Evolutionary conservation across 2,329 filamentous ascomycete species (phyloP), one percentile per base, ranked within the genome.

Genomic region (Rutstroemia sydowiana): DNA sequence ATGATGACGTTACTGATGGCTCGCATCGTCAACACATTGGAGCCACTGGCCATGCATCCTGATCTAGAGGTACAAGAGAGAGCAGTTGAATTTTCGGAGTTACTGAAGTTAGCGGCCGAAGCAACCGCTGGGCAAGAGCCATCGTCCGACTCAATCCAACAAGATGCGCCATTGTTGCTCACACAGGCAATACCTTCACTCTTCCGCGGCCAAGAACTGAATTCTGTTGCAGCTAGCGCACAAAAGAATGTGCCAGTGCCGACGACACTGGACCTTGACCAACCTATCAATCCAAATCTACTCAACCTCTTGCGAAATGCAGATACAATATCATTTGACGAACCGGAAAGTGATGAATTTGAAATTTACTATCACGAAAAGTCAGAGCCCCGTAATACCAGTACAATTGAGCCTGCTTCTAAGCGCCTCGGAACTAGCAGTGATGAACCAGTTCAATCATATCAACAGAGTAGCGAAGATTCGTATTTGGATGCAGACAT

Each of bases 41-140:
- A 97, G 62, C 80, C 84, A 1, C 70, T 97, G 14, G 82, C 84
- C 0, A 75, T 84, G 37, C 89, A 97, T 66, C 91, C 92, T 0
- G 88, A 84, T 61, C 75, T 98, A 1, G 93, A 98, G 66, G 90
- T 98, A 3, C 93, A 98, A 69, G 93, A 97, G 68, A 82, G 93
- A 52, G 86, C 91, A 3, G 91, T 96, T 1, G 91, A 96, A 65
- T 95, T 95, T 61, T 78, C 90, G 0, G 93, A 98, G 66, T 75
- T 97, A 11, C 80, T 97, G 63, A 89, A 89, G 53, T 75, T 98
- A 41, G 89, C 88, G 2, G 82, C 84, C 1, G 93, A 98, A 70
- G 90, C 92, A 13, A 80, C 81, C 3, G 78, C 82, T 8, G 82
- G 76, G 1, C 86, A 91, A 55, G 75, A 79, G 10, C 71, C 78